phyloP scores from a whole-genome alignment of 345 rosid genomes.

The Syzygium aqueum region DNA sequence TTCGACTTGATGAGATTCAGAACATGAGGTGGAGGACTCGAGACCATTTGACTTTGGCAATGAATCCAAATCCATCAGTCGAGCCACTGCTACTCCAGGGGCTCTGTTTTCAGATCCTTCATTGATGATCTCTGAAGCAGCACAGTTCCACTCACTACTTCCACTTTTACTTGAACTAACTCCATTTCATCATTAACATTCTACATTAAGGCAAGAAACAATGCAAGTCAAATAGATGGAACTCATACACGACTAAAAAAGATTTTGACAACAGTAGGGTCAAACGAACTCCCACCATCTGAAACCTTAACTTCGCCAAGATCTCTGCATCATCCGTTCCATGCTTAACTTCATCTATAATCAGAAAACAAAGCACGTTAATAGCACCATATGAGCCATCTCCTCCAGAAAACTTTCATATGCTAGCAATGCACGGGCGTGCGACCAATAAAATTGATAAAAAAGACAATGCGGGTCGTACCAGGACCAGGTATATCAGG shows the following conservation, averaged over 20 bases:
- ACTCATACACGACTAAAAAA: not conserved
- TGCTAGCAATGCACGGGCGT: not conserved
- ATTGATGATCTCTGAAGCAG: conserved; percentile 62
- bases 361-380: not conserved
- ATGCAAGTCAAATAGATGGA: not conserved
- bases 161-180: conserved; percentile 27
- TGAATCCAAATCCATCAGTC: conserved; percentile 92
- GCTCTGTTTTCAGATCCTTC: conserved; percentile 53
- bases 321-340: conserved; percentile 30
- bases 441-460: not conserved
- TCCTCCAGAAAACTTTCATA: not conserved
- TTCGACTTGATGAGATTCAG: conserved; percentile 17
- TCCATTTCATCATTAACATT: conserved; percentile 34
- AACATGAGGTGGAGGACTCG: conserved; percentile 25
- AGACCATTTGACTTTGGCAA: conserved; percentile 48
- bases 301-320: conserved; percentile 15
- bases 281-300: conserved; percentile 12
- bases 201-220: conserved; percentile 15
- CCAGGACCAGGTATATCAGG: conserved; percentile 37
- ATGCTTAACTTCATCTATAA: conserved; percentile 31
- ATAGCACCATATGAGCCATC: not conserved
- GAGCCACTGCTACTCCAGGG: conserved; percentile 89
- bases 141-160: conserved; percentile 41
- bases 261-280: not conserved
- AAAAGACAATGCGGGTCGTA: conserved; percentile 10